Conservation (phyloP, 306 rosid genomes). For the Cucumis cinereus region DNA sequence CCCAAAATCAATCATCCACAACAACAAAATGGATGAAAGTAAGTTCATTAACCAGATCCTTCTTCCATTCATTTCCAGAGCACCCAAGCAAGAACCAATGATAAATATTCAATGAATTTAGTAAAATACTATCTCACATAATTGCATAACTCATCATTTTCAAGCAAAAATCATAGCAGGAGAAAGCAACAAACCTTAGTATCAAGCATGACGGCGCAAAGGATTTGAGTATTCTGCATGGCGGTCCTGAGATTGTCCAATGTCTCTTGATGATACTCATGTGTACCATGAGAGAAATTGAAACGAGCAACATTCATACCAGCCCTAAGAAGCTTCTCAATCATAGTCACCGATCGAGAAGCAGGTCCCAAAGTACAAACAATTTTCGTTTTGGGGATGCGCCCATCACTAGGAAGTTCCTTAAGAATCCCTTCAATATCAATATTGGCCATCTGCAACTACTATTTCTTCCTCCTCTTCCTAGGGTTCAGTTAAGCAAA, state of each 20-base stretch:
- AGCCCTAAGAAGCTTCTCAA: constrained; percentile 70
- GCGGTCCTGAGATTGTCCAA: constrained; percentile 69
- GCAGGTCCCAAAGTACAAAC: constrained; percentile 91
- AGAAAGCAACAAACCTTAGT: constrained; percentile 43
- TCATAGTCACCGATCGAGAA: constrained; percentile 66
- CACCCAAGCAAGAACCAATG: neutral
- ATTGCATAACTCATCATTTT: neutral
- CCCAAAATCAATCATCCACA: neutral
- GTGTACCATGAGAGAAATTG: constrained; percentile 90
- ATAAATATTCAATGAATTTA: neutral
- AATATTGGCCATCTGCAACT: constrained; percentile 46
- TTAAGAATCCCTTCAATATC: constrained; percentile 74
- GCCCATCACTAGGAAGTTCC: constrained; percentile 60
- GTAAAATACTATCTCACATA: neutral
- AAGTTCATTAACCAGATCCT: neutral
- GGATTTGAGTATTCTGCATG: constrained; percentile 69
- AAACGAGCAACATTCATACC: constrained; percentile 96
- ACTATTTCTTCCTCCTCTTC: neutral
- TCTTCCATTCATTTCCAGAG: neutral
- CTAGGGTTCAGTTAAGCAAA: neutral
- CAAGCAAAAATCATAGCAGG: neutral
- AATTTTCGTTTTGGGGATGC: constrained; percentile 78
- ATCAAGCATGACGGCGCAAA: constrained; percentile 90
- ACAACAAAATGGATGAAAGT: neutral
- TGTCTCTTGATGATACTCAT: constrained; percentile 85